Evolutionary conservation across 1,284 basidiomycete genomes (phyloP), one percentile per base, ranked within the genome.

Genomic region (Pyrrhoderma lamaoense): DNA sequence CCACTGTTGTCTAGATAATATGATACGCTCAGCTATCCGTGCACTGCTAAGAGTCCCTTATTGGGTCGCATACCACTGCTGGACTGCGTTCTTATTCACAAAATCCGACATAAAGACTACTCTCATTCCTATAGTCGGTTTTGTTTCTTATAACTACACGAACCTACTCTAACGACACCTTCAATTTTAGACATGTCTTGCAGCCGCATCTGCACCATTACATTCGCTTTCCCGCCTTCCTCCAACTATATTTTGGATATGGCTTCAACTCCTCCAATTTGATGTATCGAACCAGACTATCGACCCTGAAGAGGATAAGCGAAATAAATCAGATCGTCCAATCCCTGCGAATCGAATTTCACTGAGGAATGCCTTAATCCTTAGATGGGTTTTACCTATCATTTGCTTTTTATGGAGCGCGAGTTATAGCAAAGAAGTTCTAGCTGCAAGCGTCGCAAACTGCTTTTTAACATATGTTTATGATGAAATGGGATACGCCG

Each of bases 311-410:
- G 74, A 75, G 55, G 73, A 76, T 54, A 49, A 40, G 2, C 50
- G 62, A 38, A 76, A 76, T 59, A 72, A 75, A 52, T 65, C 69
- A 0, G 70, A 70, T 61, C 58, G 74, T 8, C 74, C 74, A 2
- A 59, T 76, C 14, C 72, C 73, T 0, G 60, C 72, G 3, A 65
- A 67, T 8, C 65, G 68, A 2, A 68, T 76, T 21, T 61, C 69
- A 8, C 49, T 68, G 8, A 36, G 43, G 2, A 59, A 60, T 11
- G 67, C 73, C 1, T 54, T 54, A 5, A 38, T 56, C 1, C 61
- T 75, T 1, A 67, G 71, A 11, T 70, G 69, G 67, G 21, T 61
- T 5, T 62, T 69, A 27, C 56, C 67, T 1, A 60, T 64, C 3
- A 48, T 67, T 0, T 74, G 69, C 54, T 59, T 65, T 7, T 51